Evolutionary conservation across 495 filamentous ascomycete genomes (phyloP).

Genomic region (Hypoxylon lienhwacheense): DNA sequence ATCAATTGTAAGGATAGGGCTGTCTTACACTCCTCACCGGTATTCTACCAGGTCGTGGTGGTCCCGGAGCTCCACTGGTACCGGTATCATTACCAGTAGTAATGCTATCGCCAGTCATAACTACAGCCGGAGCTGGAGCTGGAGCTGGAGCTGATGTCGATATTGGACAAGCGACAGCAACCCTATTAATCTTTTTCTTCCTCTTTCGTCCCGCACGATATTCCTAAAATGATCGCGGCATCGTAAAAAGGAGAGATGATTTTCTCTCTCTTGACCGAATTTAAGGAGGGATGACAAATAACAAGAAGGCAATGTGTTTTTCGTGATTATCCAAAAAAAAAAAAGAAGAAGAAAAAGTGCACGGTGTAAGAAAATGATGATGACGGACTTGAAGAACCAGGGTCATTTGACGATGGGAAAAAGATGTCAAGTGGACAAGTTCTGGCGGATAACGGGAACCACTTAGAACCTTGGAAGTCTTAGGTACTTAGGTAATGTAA

Average conservation of each 20-base stretch:
- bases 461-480: too few species aligned
- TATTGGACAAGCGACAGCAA: conserved; percentile 10
- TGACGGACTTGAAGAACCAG: too few species aligned
- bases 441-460: too few species aligned
- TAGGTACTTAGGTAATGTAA: too few species aligned
- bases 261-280: not conserved
- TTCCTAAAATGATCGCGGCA: conserved; percentile 25
- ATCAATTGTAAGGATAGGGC: conserved; percentile 2
- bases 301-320: too few species aligned
- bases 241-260: conserved; percentile 1
- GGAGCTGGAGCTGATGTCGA: too few species aligned
- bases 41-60: conserved; percentile 19
- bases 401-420: too few species aligned
- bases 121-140: too few species aligned
- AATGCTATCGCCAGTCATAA: conserved; percentile 29
- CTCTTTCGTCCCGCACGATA: conserved; percentile 25
- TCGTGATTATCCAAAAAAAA: too few species aligned
- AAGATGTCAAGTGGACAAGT: too few species aligned
- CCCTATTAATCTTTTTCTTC: conserved; percentile 24
- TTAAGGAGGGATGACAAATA: not conserved
- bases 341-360: too few species aligned
- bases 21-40: conserved; percentile 27
- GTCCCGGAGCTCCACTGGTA: conserved; percentile 28
- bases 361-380: too few species aligned
- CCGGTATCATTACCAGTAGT: conserved; percentile 11